Base-by-base conservation (phyloP, 2,329 filamentous ascomycete genomes). In the Trichoderma semiorbis region DNA sequence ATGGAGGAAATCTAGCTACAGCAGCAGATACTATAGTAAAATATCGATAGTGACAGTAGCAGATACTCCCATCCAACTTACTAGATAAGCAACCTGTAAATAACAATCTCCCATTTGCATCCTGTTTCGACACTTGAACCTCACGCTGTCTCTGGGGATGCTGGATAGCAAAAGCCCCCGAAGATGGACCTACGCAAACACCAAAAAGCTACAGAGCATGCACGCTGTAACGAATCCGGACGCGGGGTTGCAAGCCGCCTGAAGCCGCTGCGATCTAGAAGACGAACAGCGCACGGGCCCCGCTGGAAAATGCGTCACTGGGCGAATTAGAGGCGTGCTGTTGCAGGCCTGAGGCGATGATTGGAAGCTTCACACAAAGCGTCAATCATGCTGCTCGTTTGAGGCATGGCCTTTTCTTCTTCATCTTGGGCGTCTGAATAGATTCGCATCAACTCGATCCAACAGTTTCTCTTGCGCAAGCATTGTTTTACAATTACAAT, bases 301-400 rank as follows among this genome's bases (percentile, higher is more conserved):
- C 66, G 57, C 57, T 66, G 28, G 28, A 39, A 65, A 53, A 24
- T 62, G 69, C 69, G 69, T 71, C 69, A 71, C 65, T 60, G 55
- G 34, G 18, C 30, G 63, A 24, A 5, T 26, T 70, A 47, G 50
- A 68, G 18, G 50, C n/a, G n/a, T n/a, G n/a, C 32, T 39, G 7
- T n/a, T 26, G 34, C n/a, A 39, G 24, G 43, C 28, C 39, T 30
- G 53, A 28, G 26, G 53, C 28, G 47, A 53, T 58, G 18, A 34
- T 21, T 34, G 57, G 57, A 55, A 16, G 64, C 32, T 67, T 39
- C 64, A 39, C 14, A 14, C 32, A n/a, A 53, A 53, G 21, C 43
- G n/a, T 53, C 34, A 36, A 36, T 36, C 47, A 53, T 55, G 43
- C 43, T 21, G 30, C 14, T n/a, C 16, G 8, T 18, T 55, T 26